These are phyloP conservation scores for Persicaria maculosa DNA, from an alignment of 148 eudicot genomes.

Conservation along the genomic window DNA sequence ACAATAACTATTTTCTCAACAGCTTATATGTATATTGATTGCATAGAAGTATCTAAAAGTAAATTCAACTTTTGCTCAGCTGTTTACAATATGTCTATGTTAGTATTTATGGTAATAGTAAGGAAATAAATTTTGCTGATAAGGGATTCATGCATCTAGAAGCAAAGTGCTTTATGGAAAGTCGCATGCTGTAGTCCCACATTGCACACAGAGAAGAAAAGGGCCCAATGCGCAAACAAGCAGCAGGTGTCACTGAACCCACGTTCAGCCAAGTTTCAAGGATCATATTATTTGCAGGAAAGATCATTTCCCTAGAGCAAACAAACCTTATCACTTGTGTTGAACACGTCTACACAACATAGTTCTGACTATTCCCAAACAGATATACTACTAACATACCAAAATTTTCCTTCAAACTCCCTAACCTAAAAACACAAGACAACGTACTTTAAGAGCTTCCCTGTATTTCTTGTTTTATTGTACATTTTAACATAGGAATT, in stretches of 20 bases:
- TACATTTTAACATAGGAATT: neutral
- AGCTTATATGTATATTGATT: neutral
- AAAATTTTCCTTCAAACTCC: neutral
- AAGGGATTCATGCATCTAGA: neutral
- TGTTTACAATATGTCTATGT: neutral
- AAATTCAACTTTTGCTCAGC: neutral
- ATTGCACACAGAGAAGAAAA: neutral
- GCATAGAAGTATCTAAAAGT: slow-evolving; percentile 1
- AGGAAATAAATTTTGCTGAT: neutral
- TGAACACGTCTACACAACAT: neutral
- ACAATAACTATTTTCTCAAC: neutral
- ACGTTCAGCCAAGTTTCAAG: neutral
- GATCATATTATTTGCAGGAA: neutral
- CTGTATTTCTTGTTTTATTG: neutral
- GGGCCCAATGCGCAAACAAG: too few species aligned
- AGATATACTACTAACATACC: neutral
- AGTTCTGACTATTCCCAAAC: neutral
- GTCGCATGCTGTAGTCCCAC: neutral
- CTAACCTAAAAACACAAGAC: neutral
- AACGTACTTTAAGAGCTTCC: neutral
- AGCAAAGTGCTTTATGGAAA: neutral
- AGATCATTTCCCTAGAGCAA: neutral
- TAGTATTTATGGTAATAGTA: neutral
- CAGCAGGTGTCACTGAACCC: too few species aligned
- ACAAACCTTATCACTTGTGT: neutral